A percentile compares a stretch with the other conserved stretches of the same genome.
Conservation (phyloP, 306 rosid species). For the Fagus crenata region DNA sequence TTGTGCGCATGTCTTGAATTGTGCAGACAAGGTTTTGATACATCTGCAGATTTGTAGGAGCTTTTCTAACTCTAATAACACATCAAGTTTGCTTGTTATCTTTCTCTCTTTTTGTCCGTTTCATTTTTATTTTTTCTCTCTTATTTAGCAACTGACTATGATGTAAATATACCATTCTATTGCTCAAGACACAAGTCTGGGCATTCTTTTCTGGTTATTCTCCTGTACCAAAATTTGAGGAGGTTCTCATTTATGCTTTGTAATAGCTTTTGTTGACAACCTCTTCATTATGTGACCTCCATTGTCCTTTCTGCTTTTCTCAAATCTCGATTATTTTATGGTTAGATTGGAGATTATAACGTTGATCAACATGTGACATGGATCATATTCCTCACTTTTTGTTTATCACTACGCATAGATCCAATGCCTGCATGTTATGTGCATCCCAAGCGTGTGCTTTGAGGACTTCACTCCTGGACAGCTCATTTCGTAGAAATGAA, state of each 20-base stretch:
- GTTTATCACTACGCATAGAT: neutral
- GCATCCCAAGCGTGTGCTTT: neutral
- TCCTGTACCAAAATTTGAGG: conserved; percentile 39
- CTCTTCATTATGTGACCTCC: neutral
- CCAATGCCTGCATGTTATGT: neutral
- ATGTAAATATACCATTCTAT: conserved; percentile 74
- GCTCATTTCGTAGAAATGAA: neutral
- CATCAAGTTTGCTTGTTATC: conserved; percentile 32
- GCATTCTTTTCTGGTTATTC: conserved; percentile 50
- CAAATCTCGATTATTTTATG: neutral
- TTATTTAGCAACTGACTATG: conserved; percentile 47
- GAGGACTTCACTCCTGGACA: neutral
- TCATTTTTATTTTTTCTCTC: conserved; percentile 19
- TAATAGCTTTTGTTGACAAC: conserved; percentile 7
- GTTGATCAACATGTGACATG: neutral
- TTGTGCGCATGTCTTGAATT: conserved; percentile 37
- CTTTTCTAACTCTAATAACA: conserved; percentile 64
- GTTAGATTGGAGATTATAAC: neutral
- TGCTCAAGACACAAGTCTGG: conserved; percentile 61
- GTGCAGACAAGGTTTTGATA: conserved; percentile 59
- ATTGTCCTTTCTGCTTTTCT: conserved; percentile 16
- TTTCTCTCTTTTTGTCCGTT: conserved; percentile 25
- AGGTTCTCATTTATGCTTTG: conserved; percentile 18
- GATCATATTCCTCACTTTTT: too few relatives aligned
- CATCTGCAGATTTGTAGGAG: conserved; percentile 50